Base-by-base conservation (phyloP, 495 filamentous ascomycete species). In the Cercophora sp. region DNA sequence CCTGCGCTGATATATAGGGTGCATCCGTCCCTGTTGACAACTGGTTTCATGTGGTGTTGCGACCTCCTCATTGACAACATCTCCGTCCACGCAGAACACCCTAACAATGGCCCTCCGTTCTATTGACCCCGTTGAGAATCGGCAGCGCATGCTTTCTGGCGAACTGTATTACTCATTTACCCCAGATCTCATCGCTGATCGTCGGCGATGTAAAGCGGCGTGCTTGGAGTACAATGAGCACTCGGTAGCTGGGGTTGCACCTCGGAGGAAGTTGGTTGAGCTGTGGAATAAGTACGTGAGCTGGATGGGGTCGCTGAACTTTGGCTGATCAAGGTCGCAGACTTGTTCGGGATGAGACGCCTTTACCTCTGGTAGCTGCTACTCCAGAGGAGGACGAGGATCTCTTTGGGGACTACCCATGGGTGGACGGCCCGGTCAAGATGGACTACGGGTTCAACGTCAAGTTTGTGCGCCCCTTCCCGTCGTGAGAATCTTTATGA, bases 371-470 rank as follows among this genome's bases (percentile, higher is more conserved):
- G 0, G 68, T 55, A 11, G 72, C 74, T 0, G 59, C 77, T 8
- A 77, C 76, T 8, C 62, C 72, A 6, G 77, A 75, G 32, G 78
- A 80, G 56, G 85, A 91, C 55, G 81, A 83, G 22, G 73, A 62
- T 13, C 75, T 81, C 4, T 78, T 88, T 34, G 66, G 65, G 11
- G 60, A 80, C 27, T 79, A 87, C 10, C 79, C 88, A 3, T 90
- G 78, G 76, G 71, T 92, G n/a, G 83, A 88, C 52, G 68, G 80
- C 0, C 88, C 88, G 5, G 72, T 94, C 57, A 76, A 73, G 11
- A 70, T 84, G 3, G 89, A 94, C 64, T 91, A 93, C 55, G 89
- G 89, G 2, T 81, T 73, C 59, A 89, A 94, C 51, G 68, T 91
- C 39, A 75, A 65, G 74, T 75, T 57, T n/a, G n/a, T n/a, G n/a